These are phyloP conservation scores for Candida sanyaensis DNA, from an alignment of 1,139 yeast species.

Conservation along the genomic window DNA sequence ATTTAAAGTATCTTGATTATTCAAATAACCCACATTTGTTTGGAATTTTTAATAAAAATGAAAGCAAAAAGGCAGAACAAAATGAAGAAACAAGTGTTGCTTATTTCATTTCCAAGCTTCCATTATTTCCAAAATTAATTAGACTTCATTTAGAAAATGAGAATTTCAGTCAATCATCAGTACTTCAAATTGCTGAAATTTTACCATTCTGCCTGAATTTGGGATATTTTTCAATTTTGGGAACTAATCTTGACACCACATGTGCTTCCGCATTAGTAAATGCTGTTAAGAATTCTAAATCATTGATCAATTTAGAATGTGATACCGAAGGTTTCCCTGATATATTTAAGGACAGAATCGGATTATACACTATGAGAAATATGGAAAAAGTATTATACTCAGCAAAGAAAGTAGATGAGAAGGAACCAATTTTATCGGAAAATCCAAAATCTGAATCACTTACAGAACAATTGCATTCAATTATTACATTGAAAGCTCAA, in stretches of 20 bases:
- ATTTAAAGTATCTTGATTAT: slow-evolving; percentile 63
- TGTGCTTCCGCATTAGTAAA: slow-evolving; percentile 43
- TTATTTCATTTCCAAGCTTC: slow-evolving; percentile 55
- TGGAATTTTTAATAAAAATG: slow-evolving; percentile 19
- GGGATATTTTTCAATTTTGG: slow-evolving; percentile 60
- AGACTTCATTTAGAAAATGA: slow-evolving; percentile 67
- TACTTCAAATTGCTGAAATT: slow-evolving; percentile 59
- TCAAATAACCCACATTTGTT: slow-evolving; percentile 66
- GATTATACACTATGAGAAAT: slow-evolving; percentile 69
- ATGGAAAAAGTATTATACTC: slow-evolving; percentile 51
- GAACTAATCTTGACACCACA: slow-evolving; percentile 53
- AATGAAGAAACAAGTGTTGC: slow-evolving; percentile 25
- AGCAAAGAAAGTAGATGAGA: slow-evolving; percentile 13
- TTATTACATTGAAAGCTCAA: slow-evolving; percentile 31
- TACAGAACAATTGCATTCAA: slow-evolving; percentile 38
- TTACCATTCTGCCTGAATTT: slow-evolving; percentile 62
- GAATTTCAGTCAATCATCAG: slow-evolving; percentile 44
- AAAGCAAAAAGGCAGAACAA: slow-evolving; percentile 1
- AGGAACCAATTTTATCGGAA: slow-evolving; percentile 8
- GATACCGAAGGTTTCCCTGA: slow-evolving; percentile 41
- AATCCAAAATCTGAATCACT: slow-evolving; percentile 22
- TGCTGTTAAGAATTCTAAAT: slow-evolving; percentile 41
- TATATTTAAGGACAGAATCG: slow-evolving; percentile 56
- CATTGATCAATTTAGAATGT: slow-evolving; percentile 42
- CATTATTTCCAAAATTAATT: slow-evolving; percentile 56